Conservation (phyloP, 2,329 filamentous ascomycete species). For the Pseudogymnoascus sp. region DNA sequence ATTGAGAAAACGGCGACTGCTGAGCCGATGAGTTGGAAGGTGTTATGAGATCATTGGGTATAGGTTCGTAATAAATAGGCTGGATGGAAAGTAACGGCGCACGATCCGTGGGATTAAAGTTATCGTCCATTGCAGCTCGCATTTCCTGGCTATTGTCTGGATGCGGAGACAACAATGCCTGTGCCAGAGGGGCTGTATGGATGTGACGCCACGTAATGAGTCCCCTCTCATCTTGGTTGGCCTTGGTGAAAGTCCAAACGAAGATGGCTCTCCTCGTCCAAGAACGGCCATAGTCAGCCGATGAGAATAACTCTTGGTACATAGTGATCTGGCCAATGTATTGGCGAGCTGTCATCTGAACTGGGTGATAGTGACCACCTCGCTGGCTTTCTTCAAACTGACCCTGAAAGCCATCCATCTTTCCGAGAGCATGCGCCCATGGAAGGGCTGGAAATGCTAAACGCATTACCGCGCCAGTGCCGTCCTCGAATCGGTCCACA, state of each 20-base stretch:
- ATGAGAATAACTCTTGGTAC: constrained; percentile 60
- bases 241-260: constrained; percentile 55
- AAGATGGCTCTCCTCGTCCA: constrained; percentile 55
- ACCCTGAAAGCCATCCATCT: constrained; percentile 20
- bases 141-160: constrained; percentile 11
- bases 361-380: constrained; percentile 34
- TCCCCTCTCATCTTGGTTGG: constrained; percentile 42
- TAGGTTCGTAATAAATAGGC: not conserved
- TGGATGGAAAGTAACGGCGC: not conserved
- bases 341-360: constrained; percentile 39
- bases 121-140: not conserved
- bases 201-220: constrained; percentile 56
- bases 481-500: constrained; percentile 12
- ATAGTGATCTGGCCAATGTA: constrained; percentile 55
- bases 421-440: constrained; percentile 26
- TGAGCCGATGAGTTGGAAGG: not conserved
- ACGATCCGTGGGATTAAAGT: not conserved
- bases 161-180: constrained; percentile 25
- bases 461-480: constrained; percentile 19
- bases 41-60: not conserved
- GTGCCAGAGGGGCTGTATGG: constrained; percentile 19
- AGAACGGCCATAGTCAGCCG: constrained; percentile 35
- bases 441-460: constrained; percentile 24
- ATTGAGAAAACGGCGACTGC: constrained; percentile 1
- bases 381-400: constrained; percentile 37